Evolutionary conservation across 169 alveolate species (phyloP), one percentile per base, ranked within the genome.

Genomic region (Theileria parva): DNA sequence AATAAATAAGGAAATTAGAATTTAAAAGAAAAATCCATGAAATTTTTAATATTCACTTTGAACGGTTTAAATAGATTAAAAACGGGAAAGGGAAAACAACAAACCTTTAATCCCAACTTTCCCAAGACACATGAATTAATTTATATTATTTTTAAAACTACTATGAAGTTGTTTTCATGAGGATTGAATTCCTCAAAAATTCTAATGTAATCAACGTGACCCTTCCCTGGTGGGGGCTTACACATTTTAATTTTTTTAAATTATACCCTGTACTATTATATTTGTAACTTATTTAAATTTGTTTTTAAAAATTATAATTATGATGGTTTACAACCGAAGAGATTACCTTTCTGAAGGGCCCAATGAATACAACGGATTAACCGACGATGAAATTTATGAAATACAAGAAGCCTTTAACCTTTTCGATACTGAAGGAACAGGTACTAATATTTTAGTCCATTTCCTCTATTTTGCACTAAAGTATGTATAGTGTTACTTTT

Each of bases 351-450:
- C 66, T 9, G 90, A 86, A 90, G 92, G 25, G 89, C 87, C 87
- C 95, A 81, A 73, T 85, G 96, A 85, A 94, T 97, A 60, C 97
- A 53, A 75, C 44, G 89, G 98, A 15, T 90, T 96, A 63, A 95
- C 99, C 27, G 98, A 97, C 84, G 99, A 98, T 63, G 99, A 98
- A 86, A 95, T 98, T 55, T 98, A 97, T 51, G 99, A 98, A 92
- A 97, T 98, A 75, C 95, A 98, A 73, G 99, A 98, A 87, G 99
- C 99, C 19, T 98, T 98, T 94, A 97, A 97, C 81, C 93, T 97
- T 48, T 98, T 98, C 87, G 99, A 98, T 93, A 97, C 99, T 12
- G 99, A 98, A 76, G 99, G 99, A n/a, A 93, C 98, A 23, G 98
- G 97, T 76, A 76, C 59, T 75, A 85, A 17, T 48, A 63, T 72